Conservation (phyloP, 1,139 yeast species). For the Pichia sorboxylosa region DNA sequence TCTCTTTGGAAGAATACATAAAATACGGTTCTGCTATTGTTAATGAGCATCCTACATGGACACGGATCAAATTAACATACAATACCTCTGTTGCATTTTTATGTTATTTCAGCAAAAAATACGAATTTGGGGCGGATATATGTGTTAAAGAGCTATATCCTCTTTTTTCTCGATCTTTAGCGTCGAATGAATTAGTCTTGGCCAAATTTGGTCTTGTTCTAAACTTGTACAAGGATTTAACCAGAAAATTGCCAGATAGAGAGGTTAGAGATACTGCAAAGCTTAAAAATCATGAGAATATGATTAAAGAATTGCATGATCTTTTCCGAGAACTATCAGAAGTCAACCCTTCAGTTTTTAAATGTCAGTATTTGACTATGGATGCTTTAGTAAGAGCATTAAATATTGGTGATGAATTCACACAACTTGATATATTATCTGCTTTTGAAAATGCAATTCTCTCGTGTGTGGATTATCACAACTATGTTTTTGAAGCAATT, state of each 20-base stretch:
- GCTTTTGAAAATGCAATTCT: slow-evolving; percentile 37
- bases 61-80: slow-evolving; percentile 1
- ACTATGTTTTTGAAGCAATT: slow-evolving; percentile 33
- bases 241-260: slow-evolving; percentile 3
- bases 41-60: not conserved
- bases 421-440: slow-evolving; percentile 33
- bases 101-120: slow-evolving; percentile 8
- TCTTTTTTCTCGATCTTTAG: slow-evolving; percentile 1
- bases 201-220: slow-evolving; percentile 3
- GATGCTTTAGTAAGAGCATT: slow-evolving; percentile 25
- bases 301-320: slow-evolving; percentile 10
- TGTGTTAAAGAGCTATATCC: slow-evolving; percentile 2
- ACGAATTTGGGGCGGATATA: slow-evolving; percentile 7
- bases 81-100: slow-evolving; percentile 2
- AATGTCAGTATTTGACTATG: slow-evolving; percentile 27
- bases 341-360: slow-evolving; percentile 29
- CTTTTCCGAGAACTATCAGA: slow-evolving; percentile 28
- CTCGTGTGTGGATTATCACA: slow-evolving; percentile 24
- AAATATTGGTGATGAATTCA: slow-evolving; percentile 12
- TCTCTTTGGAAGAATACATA: slow-evolving; percentile 2
- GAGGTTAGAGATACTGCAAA: slow-evolving; percentile 1
- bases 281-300: slow-evolving; percentile 2
- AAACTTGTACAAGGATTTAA: slow-evolving; percentile 9
- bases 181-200: slow-evolving; percentile 6
- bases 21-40: not conserved